Percentiles rank a stretch among this genome's conserved stretches.
Evolutionary conservation across 192 early-diverging fungal species (phyloP).

Genomic region (Backusella psychrophila): DNA sequence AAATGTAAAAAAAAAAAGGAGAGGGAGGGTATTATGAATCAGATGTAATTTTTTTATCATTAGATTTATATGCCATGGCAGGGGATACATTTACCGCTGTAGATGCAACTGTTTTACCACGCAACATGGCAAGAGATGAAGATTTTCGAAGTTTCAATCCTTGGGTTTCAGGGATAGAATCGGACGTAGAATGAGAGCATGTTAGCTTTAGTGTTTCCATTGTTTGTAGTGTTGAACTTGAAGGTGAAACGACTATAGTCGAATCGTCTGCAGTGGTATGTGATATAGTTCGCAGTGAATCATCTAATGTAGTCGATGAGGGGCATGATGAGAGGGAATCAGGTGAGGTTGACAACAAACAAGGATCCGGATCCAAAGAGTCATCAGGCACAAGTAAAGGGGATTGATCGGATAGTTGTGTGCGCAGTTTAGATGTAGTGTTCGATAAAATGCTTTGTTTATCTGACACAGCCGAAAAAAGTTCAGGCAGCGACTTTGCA

Average conservation of each 20-base stretch:
- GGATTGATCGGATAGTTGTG: background rate
- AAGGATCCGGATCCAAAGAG: background rate
- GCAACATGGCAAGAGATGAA: constrained; percentile 8
- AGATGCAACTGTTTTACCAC: constrained; percentile 24
- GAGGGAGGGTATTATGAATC: background rate
- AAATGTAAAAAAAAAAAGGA: background rate
- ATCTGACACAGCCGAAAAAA: constrained; percentile 15
- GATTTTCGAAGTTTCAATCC: constrained; percentile 11
- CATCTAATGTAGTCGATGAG: background rate
- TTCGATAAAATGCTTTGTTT: background rate
- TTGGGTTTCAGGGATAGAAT: background rate
- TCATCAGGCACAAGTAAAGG: background rate
- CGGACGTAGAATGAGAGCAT: background rate
- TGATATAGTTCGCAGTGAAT: background rate
- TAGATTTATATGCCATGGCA: background rate
- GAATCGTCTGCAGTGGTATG: background rate
- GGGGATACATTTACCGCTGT: constrained; percentile 16
- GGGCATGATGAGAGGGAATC: background rate
- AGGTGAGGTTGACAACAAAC: constrained; percentile 5
- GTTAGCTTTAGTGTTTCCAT: background rate
- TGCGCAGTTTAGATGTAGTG: background rate
- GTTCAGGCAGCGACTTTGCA: constrained; percentile 23
- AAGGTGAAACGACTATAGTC: background rate
- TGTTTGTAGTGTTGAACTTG: background rate
- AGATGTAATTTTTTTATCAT: background rate